Base-by-base conservation (phyloP, 129 eudicot species). In the Pseudognaphalium luteoalbum region DNA sequence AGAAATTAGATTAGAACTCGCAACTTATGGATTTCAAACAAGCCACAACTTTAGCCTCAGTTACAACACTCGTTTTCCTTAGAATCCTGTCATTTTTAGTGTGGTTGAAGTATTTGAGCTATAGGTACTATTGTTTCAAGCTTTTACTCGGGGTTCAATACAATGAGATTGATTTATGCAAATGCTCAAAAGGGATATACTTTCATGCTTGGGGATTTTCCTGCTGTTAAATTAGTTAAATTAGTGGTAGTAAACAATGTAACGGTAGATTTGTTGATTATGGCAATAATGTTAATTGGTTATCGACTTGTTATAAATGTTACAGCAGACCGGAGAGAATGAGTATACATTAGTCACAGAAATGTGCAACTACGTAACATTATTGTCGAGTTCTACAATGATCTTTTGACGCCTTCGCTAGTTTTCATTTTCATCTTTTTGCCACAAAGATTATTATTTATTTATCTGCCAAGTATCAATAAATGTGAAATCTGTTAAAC, bases 11-110 rank as follows among this genome's bases (percentile, higher is more conserved):
- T n/a, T n/a, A n/a, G n/a, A n/a, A n/a, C n/a, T n/a, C n/a, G n/a
- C n/a, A n/a, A n/a, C 91, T 94, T 41, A 94, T 94, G 98, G 98
- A 94, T 57, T 90, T 94, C 7, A 94, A 94, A 81, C 91, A 92
- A 86, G 99, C 97, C 44, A 92, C 99, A 5, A 95, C 99, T 20
- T 82, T 95, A 72, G 96, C 97, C 57, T 95, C 99, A 0, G 99
- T 95, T 34, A 95, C 99, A 67, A 95, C 97, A n/a, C 83, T 95
- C 10, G 97, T 89, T 17, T 95, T 95, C 88, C 96, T 95, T 10
- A 89, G 91, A 62, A 91, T 94, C 51, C 98, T 97, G 0, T 88
- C 97, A 5, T 94, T 94, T 77, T 91, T 94, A 52, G 85, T 88
- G 21, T 94, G 98, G 98, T 77, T 91, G 25, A 94, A 91, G 86